Evolutionary conservation across 139 green algal genomes (phyloP), one percentile per base, ranked within the genome.

Genomic region (Volvox reticuliferus): DNA sequence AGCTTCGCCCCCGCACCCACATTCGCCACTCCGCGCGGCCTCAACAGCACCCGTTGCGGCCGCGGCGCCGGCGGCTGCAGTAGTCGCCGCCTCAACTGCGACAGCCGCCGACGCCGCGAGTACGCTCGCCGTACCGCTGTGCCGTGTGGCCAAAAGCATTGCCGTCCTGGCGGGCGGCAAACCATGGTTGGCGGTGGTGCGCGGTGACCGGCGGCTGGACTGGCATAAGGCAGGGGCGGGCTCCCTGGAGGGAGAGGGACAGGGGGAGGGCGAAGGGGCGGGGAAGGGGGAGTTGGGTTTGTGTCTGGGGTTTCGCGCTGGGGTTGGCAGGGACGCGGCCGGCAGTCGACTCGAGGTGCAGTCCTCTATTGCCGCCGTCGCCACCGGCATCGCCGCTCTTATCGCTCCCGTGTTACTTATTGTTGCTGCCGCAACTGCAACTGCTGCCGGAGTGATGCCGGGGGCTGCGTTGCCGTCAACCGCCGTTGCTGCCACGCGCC

Each of bases 201-300:
- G 86, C 0, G 91, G 93, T 0, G 79, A 93, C 35, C 85, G 89
- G 14, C 88, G 91, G 0, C 65, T 95, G 5, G 88, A 92, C 93
- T 88, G 92, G 88, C 93, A 93, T 91, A 95, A 95, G 93, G 93
- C 89, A 92, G 86, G 92, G 78, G 28, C 12, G 36, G 78, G 78
- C 5, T 3, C 76, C 17, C 76, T 18, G 76, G 12, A 33, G 68
- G 71, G 18, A 30, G 26, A n/a, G 35, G 21, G 17, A 20, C 17
- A 61, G 30, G n/a, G 17, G n/a, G 69, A 67, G 32, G 61, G 33
- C 26, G 36, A 37, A 36, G 50, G n/a, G n/a, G 69, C 36, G 65
- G 83, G 33, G n/a, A 44, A 24, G n/a, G 55, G 26, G 28, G 12
- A 30, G 3, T 28, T 19, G 80, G 55, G n/a, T 61, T 37, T 1